These are phyloP conservation scores for Kazachstania sp. DNA, from an alignment of 1,139 yeast genomes.

Conservation along the genomic window DNA sequence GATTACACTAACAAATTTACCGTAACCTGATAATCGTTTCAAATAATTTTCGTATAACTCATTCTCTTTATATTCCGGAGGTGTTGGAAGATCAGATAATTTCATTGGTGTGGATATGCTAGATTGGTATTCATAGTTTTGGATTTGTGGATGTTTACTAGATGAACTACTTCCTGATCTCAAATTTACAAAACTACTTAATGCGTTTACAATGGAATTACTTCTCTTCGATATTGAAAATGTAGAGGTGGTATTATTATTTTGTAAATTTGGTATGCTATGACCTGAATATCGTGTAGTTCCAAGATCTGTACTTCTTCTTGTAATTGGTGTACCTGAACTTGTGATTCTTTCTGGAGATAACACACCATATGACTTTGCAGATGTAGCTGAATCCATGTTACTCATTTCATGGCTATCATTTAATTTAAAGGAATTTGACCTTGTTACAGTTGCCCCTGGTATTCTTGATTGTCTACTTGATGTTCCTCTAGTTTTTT, in stretches of 20 bases:
- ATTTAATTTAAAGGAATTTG: not conserved
- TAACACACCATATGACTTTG: not conserved
- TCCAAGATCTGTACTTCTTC: not conserved
- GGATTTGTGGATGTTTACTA: constrained; percentile 9
- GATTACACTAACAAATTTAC: constrained; percentile 34
- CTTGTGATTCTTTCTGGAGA: not conserved
- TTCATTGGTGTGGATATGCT: constrained; percentile 7
- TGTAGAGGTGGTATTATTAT: constrained; percentile 5
- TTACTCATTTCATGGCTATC: not conserved
- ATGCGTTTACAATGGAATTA: constrained; percentile 32
- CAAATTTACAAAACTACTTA: constrained; percentile 32
- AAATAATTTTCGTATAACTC: constrained; percentile 34
- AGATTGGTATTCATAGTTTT: constrained; percentile 1
- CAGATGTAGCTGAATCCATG: not conserved
- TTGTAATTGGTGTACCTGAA: not conserved
- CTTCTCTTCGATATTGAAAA: constrained; percentile 26
- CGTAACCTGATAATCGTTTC: constrained; percentile 31
- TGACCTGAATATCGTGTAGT: not conserved
- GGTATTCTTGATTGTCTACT: not conserved
- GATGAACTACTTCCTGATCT: constrained; percentile 25
- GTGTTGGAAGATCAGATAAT: constrained; percentile 19
- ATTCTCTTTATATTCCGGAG: constrained; percentile 28
- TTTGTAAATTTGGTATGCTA: not conserved
- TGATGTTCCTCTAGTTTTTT: not conserved
- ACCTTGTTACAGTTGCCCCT: not conserved